Base-by-base conservation (phyloP, 805 yeast genomes). In the Starmerella geochares region DNA sequence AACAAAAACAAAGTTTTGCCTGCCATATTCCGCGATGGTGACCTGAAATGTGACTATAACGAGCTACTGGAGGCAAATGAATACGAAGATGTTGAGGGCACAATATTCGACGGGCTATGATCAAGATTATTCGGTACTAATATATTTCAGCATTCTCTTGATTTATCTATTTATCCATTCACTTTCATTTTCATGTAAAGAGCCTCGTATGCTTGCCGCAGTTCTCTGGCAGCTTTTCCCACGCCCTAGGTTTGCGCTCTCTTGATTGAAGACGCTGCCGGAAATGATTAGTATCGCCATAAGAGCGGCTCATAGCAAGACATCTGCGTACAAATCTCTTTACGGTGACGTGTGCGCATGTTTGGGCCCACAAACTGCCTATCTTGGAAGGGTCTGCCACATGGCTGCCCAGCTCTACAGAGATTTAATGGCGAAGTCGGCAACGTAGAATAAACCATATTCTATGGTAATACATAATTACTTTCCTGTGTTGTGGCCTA, bases 11-110 rank as follows among this genome's bases (percentile, higher is more conserved):
- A 83, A 58, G 67, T 76, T 0, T 73, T 85, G 50, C 95, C 95
- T 1, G 95, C 88, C 25, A 74, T 86, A 13, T 87, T 86, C 29
- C 74, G 94, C 61, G 83, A 83, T 13, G 79, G 78, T 20, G 88
- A 83, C 58, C 86, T 78, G 53, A 80, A 86, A 57, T 94, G 95
- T 3, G 83, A 85, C 62, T 86, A 83, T 83, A 77, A 81, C 60
- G 90, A 80, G 60, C 75, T 86, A 47, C 86, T 83, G 47, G 90
- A 84, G 40, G 86, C 86, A 28, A 85, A 86, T 62, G 95, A 86
- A 64, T 31, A 48, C 25, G 63, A 60, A 38, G 63, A 59, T 25
- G 62, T 60, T 9, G 59, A 55, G 13, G 63, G 59, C 10, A 29
- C 52, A 11, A 57, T 60, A 36, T 59, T 58, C 46, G 62, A 59